A percentile compares a stretch with the other conserved stretches of the same genome.
Evolutionary conservation across 495 filamentous ascomycete species (phyloP).

Genomic region (Neurospora pannonica): DNA sequence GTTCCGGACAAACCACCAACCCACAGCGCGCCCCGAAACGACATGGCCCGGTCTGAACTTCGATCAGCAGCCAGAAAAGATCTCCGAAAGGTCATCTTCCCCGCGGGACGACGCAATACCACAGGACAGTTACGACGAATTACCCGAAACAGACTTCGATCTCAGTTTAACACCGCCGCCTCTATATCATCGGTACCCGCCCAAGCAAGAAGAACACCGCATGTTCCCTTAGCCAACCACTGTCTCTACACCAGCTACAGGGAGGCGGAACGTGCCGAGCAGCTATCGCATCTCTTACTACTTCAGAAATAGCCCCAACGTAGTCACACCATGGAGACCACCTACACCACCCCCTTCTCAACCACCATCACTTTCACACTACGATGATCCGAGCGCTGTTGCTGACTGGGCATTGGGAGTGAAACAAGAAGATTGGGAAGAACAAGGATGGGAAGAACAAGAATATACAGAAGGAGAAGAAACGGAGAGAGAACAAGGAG

Average conservation of each 20-base stretch:
- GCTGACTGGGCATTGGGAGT: neutral
- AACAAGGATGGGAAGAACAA: neutral
- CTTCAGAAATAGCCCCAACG: neutral
- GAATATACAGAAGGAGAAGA: neutral
- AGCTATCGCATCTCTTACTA: neutral
- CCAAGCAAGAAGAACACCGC: neutral
- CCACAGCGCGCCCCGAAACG: neutral
- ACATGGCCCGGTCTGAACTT: neutral
- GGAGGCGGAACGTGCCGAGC: neutral
- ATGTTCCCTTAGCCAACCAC: neutral
- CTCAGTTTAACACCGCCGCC: neutral
- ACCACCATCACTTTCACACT: neutral
- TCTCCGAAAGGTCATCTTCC: neutral
- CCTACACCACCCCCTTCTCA: too few relatives aligned
- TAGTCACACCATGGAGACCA: neutral
- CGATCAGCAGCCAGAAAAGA: neutral
- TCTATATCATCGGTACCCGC: neutral
- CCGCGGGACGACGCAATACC: neutral
- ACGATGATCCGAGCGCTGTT: neutral
- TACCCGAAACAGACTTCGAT: neutral
- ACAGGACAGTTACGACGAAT: neutral
- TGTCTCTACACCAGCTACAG: neutral
- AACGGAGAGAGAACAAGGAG: neutral
- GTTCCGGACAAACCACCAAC: neutral
- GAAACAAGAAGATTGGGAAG: neutral